Percentiles rank a stretch among this genome's conserved stretches.
Evolutionary conservation across 23 red algal species (phyloP).

Genomic region (Rhodosorus marinus): DNA sequence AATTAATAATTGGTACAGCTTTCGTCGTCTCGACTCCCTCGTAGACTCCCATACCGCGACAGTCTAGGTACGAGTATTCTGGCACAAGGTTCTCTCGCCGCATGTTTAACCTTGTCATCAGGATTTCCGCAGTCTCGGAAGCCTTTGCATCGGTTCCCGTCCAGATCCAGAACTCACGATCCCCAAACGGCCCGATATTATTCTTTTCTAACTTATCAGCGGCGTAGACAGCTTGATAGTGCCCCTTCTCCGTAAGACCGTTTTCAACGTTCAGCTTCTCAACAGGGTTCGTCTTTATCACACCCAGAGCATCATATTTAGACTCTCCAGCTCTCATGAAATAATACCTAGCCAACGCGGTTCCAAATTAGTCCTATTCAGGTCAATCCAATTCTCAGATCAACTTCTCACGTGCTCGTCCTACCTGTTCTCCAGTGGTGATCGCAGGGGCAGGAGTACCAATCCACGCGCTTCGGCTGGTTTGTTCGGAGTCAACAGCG

Average conservation of each 20-base stretch:
- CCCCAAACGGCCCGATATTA: background rate
- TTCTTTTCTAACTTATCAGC: background rate
- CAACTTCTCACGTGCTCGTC: too few species aligned
- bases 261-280: conserved; percentile 28
- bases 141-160: conserved; percentile 28
- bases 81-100: conserved; percentile 54
- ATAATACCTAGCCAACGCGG: conserved; percentile 37
- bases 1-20: conserved; percentile 7
- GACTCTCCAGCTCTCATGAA: conserved; percentile 72
- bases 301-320: conserved; percentile 9
- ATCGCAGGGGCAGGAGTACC: too few species aligned
- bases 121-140: conserved; percentile 47
- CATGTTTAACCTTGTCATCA: conserved; percentile 21
- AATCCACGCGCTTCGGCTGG: too few species aligned
- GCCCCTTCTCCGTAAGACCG: conserved; percentile 34
- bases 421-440: too few species aligned
- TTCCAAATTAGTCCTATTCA: too few species aligned
- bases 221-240: conserved; percentile 11
- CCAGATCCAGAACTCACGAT: conserved; percentile 61
- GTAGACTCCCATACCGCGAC: conserved; percentile 44
- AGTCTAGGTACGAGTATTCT: conserved; percentile 60
- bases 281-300: conserved; percentile 54
- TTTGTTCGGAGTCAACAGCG: too few species aligned
- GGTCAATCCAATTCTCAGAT: too few species aligned
- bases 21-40: conserved; percentile 13